Base-by-base conservation (phyloP, 2,329 filamentous ascomycete genomes). In the Penicillium sp. region DNA sequence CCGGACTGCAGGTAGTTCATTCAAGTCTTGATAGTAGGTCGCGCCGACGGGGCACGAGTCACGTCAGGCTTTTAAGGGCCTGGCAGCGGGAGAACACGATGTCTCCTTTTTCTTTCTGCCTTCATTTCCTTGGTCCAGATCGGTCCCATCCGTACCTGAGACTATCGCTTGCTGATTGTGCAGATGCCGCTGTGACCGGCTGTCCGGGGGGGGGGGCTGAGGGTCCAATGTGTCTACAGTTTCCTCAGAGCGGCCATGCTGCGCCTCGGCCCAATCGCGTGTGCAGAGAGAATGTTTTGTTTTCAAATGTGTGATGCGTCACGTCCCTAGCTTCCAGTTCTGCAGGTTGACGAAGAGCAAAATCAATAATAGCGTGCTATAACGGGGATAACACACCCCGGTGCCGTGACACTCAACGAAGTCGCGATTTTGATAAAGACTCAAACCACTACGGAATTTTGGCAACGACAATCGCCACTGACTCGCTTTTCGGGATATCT, bases 11-110 rank as follows among this genome's bases (percentile, higher is more conserved):
- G 43, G 39, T 43, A 53, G 44, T 66, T 66, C 15, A 44, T 66
- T 66, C 15, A 67, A 45, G 45, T 67, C 62, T 42, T 66, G 64
- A 41, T 65, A 64, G 48, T 40, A 63, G 5, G 61, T 66, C 4
- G 64, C 64, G 16, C 63, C 62, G 7, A 67, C n/a, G 31, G 9
- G 28, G 28, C 18, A 26, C 15, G 25, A 30, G 29, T 32, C 17
- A 26, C 10, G 26, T 11, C 20, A 16, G 36, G n/a, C 19, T 13
- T 34, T 36, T 46, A 25, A 30, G 32, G 26, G 15, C 7, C 14
- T 20, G 7, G 16, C 16, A 20, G 30, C 25, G 25, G 11, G 14
- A n/a, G 10, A 19, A 19, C 10, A n/a, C 4, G 13, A 30, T 27
- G 16, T 28, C 39, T 44, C 42, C 32, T 41, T 43, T 39, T 38